These are phyloP conservation scores for Hagleromyces aurorensis DNA, from an alignment of 805 yeast species.

Conservation along the genomic window DNA sequence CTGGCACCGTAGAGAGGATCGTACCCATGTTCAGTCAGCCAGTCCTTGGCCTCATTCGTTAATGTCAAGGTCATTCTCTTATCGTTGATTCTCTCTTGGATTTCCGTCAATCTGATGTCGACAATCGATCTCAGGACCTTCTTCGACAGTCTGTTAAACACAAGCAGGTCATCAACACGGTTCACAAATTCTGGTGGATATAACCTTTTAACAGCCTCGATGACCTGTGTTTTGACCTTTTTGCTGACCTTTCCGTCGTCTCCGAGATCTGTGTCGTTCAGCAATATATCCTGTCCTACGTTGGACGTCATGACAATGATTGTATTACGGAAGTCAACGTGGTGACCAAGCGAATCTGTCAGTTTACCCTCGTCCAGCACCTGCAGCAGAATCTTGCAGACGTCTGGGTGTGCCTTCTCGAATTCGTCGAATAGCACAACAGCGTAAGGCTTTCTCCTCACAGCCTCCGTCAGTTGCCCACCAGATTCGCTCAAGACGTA, in stretches of 20 bases:
- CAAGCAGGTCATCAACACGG: constrained; percentile 87
- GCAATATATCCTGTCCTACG: constrained; percentile 85
- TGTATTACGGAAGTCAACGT: constrained; percentile 89
- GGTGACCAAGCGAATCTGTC: constrained; percentile 92
- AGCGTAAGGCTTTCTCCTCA: constrained; percentile 88
- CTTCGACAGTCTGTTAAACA: constrained; percentile 84
- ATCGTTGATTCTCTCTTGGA: constrained; percentile 67
- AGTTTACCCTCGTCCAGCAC: constrained; percentile 92
- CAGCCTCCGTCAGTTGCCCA: constrained; percentile 95
- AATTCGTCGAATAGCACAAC: constrained; percentile 92
- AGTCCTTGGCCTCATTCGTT: constrained; percentile 56
- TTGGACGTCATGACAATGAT: constrained; percentile 95
- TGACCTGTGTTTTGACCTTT: constrained; percentile 48
- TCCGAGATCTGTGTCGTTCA: constrained; percentile 48
- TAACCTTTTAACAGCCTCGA: constrained; percentile 56
- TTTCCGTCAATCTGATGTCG: constrained; percentile 74
- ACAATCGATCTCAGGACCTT: constrained; percentile 69
- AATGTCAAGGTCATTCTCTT: constrained; percentile 63
- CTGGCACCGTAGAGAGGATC: constrained; percentile 93
- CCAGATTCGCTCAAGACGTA: constrained; percentile 90
- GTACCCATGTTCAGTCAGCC: constrained; percentile 81
- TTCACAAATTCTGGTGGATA: constrained; percentile 96
- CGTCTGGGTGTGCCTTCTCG: constrained; percentile 94
- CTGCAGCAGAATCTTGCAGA: constrained; percentile 82
- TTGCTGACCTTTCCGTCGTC: constrained; percentile 54